Evolutionary conservation across 352 stramenopile species (phyloP).

Genomic region (Phytophthora pini): DNA sequence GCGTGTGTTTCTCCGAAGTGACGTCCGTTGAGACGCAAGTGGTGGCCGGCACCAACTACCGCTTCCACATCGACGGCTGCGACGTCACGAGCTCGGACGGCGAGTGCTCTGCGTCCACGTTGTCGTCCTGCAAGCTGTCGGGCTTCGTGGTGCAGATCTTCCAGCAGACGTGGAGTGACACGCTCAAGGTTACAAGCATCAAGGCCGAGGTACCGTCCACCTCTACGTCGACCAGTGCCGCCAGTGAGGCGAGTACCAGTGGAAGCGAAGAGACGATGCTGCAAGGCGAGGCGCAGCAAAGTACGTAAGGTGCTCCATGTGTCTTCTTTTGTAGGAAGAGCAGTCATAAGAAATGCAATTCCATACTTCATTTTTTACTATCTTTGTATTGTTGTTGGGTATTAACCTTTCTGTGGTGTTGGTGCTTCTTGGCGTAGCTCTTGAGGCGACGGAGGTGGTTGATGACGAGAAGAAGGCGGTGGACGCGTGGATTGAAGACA

Average conservation of each 20-base stretch:
- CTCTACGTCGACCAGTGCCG: constrained; percentile 8
- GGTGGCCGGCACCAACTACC: constrained; percentile 81
- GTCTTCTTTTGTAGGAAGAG: constrained; percentile 16
- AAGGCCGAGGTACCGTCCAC: constrained; percentile 5
- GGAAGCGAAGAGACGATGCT: constrained; percentile 7
- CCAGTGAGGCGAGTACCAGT: constrained; percentile 3
- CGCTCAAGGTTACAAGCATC: constrained; percentile 68
- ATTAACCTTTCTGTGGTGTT: background rate
- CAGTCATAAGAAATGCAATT: constrained; percentile 26
- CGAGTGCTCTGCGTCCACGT: constrained; percentile 36
- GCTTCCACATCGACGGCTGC: constrained; percentile 68
- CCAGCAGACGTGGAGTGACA: constrained; percentile 65
- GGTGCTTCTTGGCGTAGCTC: constrained; percentile 11
- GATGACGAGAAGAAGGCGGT: constrained; percentile 62
- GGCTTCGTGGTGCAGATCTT: constrained; percentile 65
- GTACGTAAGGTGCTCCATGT: constrained; percentile 33
- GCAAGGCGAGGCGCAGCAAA: constrained; percentile 15
- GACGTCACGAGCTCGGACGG: constrained; percentile 44
- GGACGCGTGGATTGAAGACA: constrained; percentile 63
- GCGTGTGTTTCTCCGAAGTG: constrained; percentile 55
- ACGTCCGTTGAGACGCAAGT: constrained; percentile 61
- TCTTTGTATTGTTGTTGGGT: constrained; percentile 8
- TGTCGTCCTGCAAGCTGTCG: constrained; percentile 32
- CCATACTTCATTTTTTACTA: constrained; percentile 13
- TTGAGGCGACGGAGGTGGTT: constrained; percentile 18